Evolutionary conservation across 2,329 filamentous ascomycete genomes (phyloP), one percentile per base, ranked within the genome.

Genomic region (Penicillium sp.): DNA sequence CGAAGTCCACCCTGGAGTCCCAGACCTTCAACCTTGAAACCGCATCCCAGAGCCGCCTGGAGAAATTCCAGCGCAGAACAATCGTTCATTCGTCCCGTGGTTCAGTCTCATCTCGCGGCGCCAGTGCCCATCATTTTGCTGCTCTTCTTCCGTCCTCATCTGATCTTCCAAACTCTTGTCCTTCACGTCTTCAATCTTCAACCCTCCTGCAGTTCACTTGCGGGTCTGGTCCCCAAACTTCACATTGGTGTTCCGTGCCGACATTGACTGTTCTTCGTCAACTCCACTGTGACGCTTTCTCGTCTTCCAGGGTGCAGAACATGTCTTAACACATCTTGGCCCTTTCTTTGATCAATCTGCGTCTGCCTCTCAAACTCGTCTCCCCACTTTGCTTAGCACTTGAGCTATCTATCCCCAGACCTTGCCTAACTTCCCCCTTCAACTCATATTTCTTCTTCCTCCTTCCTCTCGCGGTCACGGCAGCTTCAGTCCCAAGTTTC

Each of bases 201-300:
- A 56, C 35, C 21, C 50, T 61, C 50, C 52, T 64, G 59, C 64
- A 68, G 65, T 66, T 64, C 62, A 58, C 64, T 69, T 68, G 67
- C 64, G 69, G 69, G 67, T 68, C 68, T 69, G 61, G 52, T 63
- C 67, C 68, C 64, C 54, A 67, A 67, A 64, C 68, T 66, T 69
- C 69, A 67, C 64, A 59, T 67, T 70, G 67, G 65, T 69, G 64
- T 64, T 56, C 67, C 66, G 62, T 64, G 47, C 59, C 63, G 55
- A 61, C 54, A 56, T 66, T 67, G 47, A 57, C 35, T 15, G 3
- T 62, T 59, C 58, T 58, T 63, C 57, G 38, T 51, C 54, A 55
- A 61, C 46, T 62, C 59, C 60, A 58, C 57, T 57, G 60, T 64
- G 57, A 64, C 50, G 41, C 58, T 53, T 41, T 53, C 47, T 55